These are phyloP conservation scores for Diddensiella santjacobensis DNA, from an alignment of 805 yeast genomes.

Conservation along the genomic window DNA sequence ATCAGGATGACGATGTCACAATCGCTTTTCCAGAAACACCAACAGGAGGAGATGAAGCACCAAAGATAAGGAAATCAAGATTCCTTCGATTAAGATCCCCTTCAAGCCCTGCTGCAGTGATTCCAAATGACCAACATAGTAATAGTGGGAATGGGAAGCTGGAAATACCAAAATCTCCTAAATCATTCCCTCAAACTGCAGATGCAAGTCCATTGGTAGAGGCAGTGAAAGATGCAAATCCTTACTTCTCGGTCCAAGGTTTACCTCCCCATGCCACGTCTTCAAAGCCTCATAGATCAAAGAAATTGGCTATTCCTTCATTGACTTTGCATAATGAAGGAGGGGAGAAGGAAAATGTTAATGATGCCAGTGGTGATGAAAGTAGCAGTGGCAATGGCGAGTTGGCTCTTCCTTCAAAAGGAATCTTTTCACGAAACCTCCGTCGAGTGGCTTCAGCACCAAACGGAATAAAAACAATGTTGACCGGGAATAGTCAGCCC, in stretches of 20 bases:
- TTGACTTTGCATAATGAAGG: conserved; percentile 3
- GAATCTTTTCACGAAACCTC: conserved; percentile 34
- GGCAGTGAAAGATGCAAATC: conserved; percentile 34
- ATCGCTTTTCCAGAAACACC: neutral
- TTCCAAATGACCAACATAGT: neutral
- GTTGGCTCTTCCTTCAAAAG: conserved; percentile 26
- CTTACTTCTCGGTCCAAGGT: conserved; percentile 57
- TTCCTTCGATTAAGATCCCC: conserved; percentile 28
- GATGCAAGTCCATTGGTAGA: neutral
- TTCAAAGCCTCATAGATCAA: neutral
- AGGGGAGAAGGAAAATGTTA: neutral
- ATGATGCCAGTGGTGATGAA: conserved; percentile 1
- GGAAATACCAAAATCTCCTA: conserved; percentile 13
- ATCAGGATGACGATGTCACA: neutral
- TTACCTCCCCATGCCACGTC: conserved; percentile 47
- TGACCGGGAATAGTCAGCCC: too few species aligned
- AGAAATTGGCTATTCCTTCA: conserved; percentile 2
- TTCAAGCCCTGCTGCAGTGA: conserved; percentile 28
- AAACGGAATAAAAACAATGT: conserved; percentile 44
- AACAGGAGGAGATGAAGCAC: too few species aligned
- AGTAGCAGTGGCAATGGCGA: conserved; percentile 11
- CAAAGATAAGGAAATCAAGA: conserved; percentile 14
- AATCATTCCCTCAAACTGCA: conserved; percentile 9
- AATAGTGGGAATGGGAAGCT: conserved; percentile 10
- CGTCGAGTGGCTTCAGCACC: conserved; percentile 88